phyloP scores from a whole-genome alignment of 2,329 filamentous ascomycete genomes.

The Scortechinia acanthostroma region DNA sequence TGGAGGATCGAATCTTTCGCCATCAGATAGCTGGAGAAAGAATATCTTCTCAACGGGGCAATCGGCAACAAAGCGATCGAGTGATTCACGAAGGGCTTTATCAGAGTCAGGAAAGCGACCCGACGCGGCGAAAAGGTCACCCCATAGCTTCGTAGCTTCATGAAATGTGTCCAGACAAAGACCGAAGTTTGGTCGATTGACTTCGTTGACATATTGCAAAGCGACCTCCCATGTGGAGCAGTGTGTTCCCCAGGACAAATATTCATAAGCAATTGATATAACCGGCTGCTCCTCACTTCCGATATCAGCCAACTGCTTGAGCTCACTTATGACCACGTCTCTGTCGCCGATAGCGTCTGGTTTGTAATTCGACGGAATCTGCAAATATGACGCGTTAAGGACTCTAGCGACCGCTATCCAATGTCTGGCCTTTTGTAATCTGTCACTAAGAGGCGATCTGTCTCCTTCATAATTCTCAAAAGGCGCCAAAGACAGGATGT shows the following conservation, averaged over 20 bases:
- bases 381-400: conserved; percentile 15
- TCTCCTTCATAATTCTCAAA: conserved; percentile 26
- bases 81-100: conserved; percentile 11
- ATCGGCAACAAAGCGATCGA: conserved; percentile 9
- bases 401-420: conserved; percentile 18
- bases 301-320: conserved; percentile 18
- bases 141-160: conserved; percentile 19
- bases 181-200: conserved; percentile 22
- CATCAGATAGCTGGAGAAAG: conserved; percentile 24
- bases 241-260: conserved; percentile 18
- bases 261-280: conserved; percentile 20
- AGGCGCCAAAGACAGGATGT: conserved; percentile 20
- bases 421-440: conserved; percentile 15
- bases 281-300: conserved; percentile 5
- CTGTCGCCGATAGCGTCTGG: conserved; percentile 13
- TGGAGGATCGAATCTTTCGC: conserved; percentile 17
- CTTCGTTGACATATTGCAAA: conserved; percentile 13
- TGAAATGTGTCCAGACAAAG: conserved; percentile 26
- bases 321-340: conserved; percentile 14
- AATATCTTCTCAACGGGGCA: conserved; percentile 17
- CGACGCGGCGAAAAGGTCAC: conserved; percentile 10
- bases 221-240: conserved; percentile 20
- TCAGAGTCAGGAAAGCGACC: conserved; percentile 8
- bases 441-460: conserved; percentile 11
- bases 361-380: conserved; percentile 18